phyloP scores from a whole-genome alignment of 352 stramenopile species.

The Phytophthora pluvialis region DNA sequence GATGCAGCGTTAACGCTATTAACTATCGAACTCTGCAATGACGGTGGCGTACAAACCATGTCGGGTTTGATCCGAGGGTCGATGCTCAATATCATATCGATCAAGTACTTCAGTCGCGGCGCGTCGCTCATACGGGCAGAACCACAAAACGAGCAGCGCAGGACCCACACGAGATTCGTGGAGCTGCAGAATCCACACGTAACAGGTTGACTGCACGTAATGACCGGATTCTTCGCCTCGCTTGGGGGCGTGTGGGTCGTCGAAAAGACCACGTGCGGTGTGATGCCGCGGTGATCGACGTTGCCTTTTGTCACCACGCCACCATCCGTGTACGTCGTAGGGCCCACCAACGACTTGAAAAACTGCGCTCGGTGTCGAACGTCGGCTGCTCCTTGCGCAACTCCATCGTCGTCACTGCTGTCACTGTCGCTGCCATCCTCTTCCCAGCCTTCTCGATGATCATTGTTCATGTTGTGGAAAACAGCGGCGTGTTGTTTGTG shows the following conservation, averaged over 20 bases:
- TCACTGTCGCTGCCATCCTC: slow-evolving; percentile 16
- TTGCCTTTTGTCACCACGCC: slow-evolving; percentile 46
- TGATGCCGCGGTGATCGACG: slow-evolving; percentile 69
- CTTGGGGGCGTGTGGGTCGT: slow-evolving; percentile 62
- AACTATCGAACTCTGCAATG: no score
- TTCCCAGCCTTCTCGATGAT: slow-evolving; percentile 4
- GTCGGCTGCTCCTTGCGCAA: slow-evolving; percentile 18
- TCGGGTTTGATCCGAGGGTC: slow-evolving; percentile 64
- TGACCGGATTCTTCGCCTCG: slow-evolving; percentile 48
- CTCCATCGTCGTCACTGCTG: slow-evolving; percentile 23
- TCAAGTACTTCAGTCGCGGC: slow-evolving; percentile 75
- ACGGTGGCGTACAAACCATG: slow-evolving; percentile 35
- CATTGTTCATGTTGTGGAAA: slow-evolving; percentile 25
- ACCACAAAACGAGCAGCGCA: slow-evolving; percentile 76
- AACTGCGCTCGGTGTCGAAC: slow-evolving; percentile 30
- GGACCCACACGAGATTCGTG: slow-evolving; percentile 70
- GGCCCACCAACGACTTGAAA: slow-evolving; percentile 32
- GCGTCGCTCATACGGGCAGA: slow-evolving; percentile 76
- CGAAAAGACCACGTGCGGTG: slow-evolving; percentile 68
- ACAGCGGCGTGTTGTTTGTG: slow-evolving; percentile 9
- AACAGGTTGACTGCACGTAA: slow-evolving; percentile 31
- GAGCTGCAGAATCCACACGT: slow-evolving; percentile 78
- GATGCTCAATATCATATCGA: slow-evolving; percentile 81
- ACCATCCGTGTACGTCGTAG: slow-evolving; percentile 53
- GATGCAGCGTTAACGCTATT: background rate